These are phyloP conservation scores for Citropsis articulata DNA, from an alignment of 345 rosid species.

Conservation along the genomic window DNA sequence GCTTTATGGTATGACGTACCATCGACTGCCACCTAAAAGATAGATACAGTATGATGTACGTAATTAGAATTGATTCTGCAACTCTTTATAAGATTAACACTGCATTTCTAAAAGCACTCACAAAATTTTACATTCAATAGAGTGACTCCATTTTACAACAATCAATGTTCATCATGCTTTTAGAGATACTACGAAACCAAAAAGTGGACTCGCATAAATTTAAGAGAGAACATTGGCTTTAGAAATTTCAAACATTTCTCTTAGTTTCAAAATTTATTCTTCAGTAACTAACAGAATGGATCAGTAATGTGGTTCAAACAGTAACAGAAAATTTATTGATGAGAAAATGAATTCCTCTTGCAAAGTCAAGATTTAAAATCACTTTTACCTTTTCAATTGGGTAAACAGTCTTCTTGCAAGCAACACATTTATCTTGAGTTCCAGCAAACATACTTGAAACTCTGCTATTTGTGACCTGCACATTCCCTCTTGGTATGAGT, in stretches of 20 bases:
- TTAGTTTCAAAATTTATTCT: neutral
- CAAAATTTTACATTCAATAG: neutral
- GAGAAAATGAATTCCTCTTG: neutral
- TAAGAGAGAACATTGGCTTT: neutral
- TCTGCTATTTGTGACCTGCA: slow-evolving; percentile 53
- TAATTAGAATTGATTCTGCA: neutral
- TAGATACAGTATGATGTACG: neutral
- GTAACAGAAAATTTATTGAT: neutral
- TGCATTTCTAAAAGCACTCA: neutral
- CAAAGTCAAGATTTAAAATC: neutral
- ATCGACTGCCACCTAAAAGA: slow-evolving; percentile 64
- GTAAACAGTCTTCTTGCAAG: slow-evolving; percentile 76
- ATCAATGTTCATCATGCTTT: neutral
- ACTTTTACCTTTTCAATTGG: slow-evolving; percentile 62
- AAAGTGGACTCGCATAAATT: neutral
- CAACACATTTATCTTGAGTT: slow-evolving; percentile 73
- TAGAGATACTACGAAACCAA: neutral
- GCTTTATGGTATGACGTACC: slow-evolving; percentile 59
- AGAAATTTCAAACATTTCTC: neutral
- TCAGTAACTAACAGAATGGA: neutral
- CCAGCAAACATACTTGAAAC: slow-evolving; percentile 70
- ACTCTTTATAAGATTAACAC: neutral
- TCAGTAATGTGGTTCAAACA: neutral
- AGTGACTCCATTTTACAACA: neutral
- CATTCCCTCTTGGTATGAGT: neutral